Conservation (phyloP, 495 filamentous ascomycete species). For the Glutinoglossum americanum region DNA sequence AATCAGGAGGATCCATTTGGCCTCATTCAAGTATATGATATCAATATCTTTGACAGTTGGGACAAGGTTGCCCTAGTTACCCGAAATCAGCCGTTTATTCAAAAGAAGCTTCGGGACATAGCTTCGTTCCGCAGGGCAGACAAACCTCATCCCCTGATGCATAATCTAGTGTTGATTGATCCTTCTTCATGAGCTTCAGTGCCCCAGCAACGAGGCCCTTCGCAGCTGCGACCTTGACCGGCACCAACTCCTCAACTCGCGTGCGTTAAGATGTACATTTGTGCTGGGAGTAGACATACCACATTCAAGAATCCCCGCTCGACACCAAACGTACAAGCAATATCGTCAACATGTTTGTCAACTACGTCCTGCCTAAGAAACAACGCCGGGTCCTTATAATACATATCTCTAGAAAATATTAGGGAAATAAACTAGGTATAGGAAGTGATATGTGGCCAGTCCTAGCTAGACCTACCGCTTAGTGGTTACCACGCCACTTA, state of each 20-base stretch:
- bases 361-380: conserved; percentile 61
- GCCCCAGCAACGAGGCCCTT: conserved; percentile 49
- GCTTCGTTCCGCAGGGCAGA: background rate
- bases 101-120: background rate
- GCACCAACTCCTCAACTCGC: too few relatives aligned
- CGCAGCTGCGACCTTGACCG: conserved; percentile 36
- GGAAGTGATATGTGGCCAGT: background rate
- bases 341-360: conserved; percentile 58
- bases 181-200: conserved; percentile 15
- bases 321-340: conserved; percentile 56
- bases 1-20: conserved; percentile 60
- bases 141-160: conserved; percentile 4
- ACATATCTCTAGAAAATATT: conserved; percentile 49
- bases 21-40: conserved; percentile 27
- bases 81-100: background rate
- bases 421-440: background rate
- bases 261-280: background rate
- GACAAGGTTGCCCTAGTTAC: conserved; percentile 39
- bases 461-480: conserved; percentile 36
- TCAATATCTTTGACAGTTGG: conserved; percentile 33
- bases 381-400: conserved; percentile 63
- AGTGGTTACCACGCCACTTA: conserved; percentile 39
- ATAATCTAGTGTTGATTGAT: conserved; percentile 10
- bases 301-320: conserved; percentile 42
- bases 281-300: conserved; percentile 19